phyloP scores from a whole-genome alignment of 371 early-diverging fungal species.

The Mucor lusitanicus region DNA sequence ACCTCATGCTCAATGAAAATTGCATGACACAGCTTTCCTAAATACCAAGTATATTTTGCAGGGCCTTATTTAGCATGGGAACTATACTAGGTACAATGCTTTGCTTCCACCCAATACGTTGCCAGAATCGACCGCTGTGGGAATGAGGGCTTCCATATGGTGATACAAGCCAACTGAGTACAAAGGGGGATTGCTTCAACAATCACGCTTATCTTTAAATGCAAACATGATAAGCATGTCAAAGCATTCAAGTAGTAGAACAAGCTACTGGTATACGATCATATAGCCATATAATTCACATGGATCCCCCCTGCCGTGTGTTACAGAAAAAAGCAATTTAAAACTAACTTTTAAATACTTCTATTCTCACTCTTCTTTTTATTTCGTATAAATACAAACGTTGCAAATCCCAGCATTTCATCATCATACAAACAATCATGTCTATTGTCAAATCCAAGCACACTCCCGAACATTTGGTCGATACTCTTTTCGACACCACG shows the following conservation, averaged over 20 bases:
- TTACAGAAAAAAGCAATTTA: background rate
- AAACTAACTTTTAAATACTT: background rate
- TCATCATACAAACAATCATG: background rate
- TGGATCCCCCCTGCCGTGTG: background rate
- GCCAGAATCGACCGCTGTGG: background rate
- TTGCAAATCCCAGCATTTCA: background rate
- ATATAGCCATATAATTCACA: background rate
- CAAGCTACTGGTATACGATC: background rate
- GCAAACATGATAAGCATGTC: background rate
- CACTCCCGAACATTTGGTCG: constrained; percentile 4
- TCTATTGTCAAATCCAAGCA: constrained; percentile 12
- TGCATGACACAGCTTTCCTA: background rate
- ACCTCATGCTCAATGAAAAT: background rate
- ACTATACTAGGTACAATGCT: background rate
- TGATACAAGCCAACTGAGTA: background rate
- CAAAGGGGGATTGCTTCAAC: background rate
- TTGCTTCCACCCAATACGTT: background rate
- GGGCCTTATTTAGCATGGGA: background rate
- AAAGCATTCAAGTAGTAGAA: background rate
- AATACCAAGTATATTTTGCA: background rate
- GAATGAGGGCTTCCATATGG: background rate
- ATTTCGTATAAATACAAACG: background rate
- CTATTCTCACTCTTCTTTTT: background rate
- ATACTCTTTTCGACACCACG: constrained; percentile 2
- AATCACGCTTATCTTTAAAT: background rate